Evolutionary conservation across 2,329 filamentous ascomycete species (phyloP), one percentile per base, ranked within the genome.

Genomic region (Grosmannia serpens): DNA sequence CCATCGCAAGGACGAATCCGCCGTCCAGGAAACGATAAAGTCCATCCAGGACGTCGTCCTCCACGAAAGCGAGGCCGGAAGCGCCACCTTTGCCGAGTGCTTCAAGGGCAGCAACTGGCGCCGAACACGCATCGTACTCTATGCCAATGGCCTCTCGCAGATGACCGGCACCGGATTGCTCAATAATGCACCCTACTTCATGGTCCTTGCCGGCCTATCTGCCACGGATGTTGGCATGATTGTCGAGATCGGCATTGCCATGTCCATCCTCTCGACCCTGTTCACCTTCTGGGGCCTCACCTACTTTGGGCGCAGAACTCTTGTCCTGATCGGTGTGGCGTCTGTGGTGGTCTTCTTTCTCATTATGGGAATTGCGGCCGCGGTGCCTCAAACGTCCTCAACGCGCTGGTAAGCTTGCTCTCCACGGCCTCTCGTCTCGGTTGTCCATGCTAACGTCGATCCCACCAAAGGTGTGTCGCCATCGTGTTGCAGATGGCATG

Each of bases 101-200:
- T 60, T 60, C 52, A 29, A 51, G 35, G 58, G 58, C 49, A 44
- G 47, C 51, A 53, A 60, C 55, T 49, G 51, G 44, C 51, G 58
- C 17, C 58, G 58, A 24, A 60, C 58, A 3, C 35, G 52, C 24
- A 60, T 60, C 24, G 24, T 58, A 4, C 38, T 58, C 15, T 58
- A 58, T 38, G 27, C n/a, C 50, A 58, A 58, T 35, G 50, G 56
- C 35, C 38, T 58, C 5, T 15, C 49, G 35, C 56, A 58, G 29
- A 53, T 58, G 49, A 27, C 47, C 20, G 56, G 56, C 50, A 35
- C 56, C 24, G 47, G 49, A 5, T 53, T 58, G 15, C 8, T 58
- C 26, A 11, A 33, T 35, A 58, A 58, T 20, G 56, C 56, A 8
- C 50, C 56, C 8, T 58, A 58, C 38, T 58, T 58, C 35, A 26